phyloP scores from a whole-genome alignment of 2,329 filamentous ascomycete genomes.

The Calcarisporium arbuscula region DNA sequence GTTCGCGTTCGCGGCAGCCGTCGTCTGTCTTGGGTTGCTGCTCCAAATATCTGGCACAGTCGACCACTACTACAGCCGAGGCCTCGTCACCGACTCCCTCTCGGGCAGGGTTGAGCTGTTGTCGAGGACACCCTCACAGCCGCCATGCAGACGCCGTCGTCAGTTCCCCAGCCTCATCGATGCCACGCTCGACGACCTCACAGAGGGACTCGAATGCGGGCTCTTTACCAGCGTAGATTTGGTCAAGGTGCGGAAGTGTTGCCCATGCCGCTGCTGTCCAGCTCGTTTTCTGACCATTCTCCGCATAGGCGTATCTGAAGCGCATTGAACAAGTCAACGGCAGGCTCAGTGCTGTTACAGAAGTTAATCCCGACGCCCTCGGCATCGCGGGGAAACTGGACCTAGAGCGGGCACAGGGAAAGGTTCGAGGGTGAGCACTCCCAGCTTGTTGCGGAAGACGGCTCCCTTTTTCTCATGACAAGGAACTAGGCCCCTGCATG shows the following conservation, averaged over 20 bases:
- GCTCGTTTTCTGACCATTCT: neutral
- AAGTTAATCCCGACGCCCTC: conserved; percentile 29
- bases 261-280: too few species aligned
- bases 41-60: too few species aligned
- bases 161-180: conserved; percentile 28
- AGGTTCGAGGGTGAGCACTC: conserved; percentile 15
- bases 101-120: too few species aligned
- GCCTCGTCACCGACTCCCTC: too few species aligned
- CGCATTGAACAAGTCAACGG: conserved; percentile 20
- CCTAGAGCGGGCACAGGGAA: conserved; percentile 19
- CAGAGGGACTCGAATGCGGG: conserved; percentile 20
- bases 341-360: conserved; percentile 23
- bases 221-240: conserved; percentile 30
- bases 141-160: too few species aligned
- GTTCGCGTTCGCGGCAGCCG: too few species aligned
- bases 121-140: too few species aligned
- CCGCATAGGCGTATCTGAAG: conserved; percentile 14
- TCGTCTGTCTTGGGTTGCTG: too few species aligned
- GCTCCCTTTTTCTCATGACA: neutral
- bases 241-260: conserved; percentile 19
- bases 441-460: neutral
- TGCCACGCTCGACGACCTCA: conserved; percentile 26
- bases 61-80: too few species aligned
- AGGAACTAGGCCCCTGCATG: conserved; percentile 43
- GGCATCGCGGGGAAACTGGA: conserved; percentile 25